Percentiles rank a stretch among this genome's conserved stretches.
Conservation (phyloP, 345 rosid species). For the Brassica carinata region DNA sequence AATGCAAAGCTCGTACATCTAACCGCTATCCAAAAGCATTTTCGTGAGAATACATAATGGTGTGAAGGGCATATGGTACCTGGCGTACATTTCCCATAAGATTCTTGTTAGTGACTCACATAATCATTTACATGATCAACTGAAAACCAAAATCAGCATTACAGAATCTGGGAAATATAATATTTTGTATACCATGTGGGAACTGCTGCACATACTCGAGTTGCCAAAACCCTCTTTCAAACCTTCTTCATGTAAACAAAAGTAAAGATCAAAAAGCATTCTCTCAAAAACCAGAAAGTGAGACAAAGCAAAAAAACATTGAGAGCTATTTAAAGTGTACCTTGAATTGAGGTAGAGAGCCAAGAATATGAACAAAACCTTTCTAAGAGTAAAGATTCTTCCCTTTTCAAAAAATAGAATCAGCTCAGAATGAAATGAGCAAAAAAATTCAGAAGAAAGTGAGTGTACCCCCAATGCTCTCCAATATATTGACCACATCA, state of each 20-base stretch:
- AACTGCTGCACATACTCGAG: conserved; percentile 38
- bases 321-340: conserved; percentile 29
- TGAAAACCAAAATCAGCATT: not conserved
- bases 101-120: not conserved
- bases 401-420: conserved; percentile 51
- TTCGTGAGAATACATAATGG: not conserved
- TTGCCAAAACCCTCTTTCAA: conserved; percentile 48
- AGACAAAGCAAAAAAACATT: not conserved
- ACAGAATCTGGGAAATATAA: not conserved
- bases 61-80: not conserved
- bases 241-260: conserved; percentile 55
- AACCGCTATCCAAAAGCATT: too few species aligned
- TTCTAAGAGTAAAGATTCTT: conserved; percentile 77
- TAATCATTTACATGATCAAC: not conserved
- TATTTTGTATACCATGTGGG: conserved; percentile 41
- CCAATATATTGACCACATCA: not conserved
- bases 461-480: not conserved
- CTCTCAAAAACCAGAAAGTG: not conserved
- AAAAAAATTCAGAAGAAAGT: too few species aligned
- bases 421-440: too few species aligned
- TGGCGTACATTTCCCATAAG: not conserved
- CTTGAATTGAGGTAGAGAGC: conserved; percentile 41
- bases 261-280: conserved; percentile 20
- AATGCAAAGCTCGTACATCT: too few species aligned
- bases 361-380: conserved; percentile 68